Evolutionary conservation across 345 rosid species (phyloP).

Genomic region (Murraya koenigii): DNA sequence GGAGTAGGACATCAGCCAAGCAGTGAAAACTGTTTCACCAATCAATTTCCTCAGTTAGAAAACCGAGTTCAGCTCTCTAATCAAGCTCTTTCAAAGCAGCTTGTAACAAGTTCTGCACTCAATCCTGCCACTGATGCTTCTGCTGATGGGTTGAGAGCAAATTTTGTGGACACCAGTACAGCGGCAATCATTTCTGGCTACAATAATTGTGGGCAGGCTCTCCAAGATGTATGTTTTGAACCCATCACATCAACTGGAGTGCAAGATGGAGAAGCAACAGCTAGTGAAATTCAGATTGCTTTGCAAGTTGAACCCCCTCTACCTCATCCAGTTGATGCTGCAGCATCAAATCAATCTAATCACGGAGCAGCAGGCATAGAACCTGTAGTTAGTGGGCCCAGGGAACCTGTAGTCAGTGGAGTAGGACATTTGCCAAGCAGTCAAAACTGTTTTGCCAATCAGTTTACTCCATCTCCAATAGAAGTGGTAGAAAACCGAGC

Average conservation of each 20-base stretch:
- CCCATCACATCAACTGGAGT: conserved; percentile 31
- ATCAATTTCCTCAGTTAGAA: conserved; percentile 13
- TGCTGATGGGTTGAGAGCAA: conserved; percentile 7
- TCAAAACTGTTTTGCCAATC: conserved; percentile 10
- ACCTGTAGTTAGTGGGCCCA: conserved; percentile 14
- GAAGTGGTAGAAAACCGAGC: conserved; percentile 15
- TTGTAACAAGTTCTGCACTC: conserved; percentile 5
- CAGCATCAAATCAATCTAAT: conserved; percentile 11
- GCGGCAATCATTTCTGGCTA: conserved; percentile 16
- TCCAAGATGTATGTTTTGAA: conserved; percentile 25
- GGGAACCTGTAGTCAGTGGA: conserved; percentile 16
- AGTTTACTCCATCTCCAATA: conserved; percentile 13
- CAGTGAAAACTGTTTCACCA: conserved; percentile 13
- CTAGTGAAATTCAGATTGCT: conserved; percentile 22
- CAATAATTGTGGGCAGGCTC: conserved; percentile 27
- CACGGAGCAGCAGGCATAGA: conserved; percentile 3
- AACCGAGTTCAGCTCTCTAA: conserved; percentile 14
- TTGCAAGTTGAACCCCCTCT: conserved; percentile 20
- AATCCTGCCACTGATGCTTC: conserved; percentile 13
- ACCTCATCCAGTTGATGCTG: conserved; percentile 1
- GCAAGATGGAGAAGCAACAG: conserved; percentile 27
- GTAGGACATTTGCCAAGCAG: conserved; percentile 16
- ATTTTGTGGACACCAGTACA: conserved; percentile 19
- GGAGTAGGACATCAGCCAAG: conserved; percentile 19
- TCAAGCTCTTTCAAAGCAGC: conserved; percentile 20